Evolutionary conservation across 2,329 filamentous ascomycete species (phyloP).

Genomic region (Pyrenochaeta sp.): DNA sequence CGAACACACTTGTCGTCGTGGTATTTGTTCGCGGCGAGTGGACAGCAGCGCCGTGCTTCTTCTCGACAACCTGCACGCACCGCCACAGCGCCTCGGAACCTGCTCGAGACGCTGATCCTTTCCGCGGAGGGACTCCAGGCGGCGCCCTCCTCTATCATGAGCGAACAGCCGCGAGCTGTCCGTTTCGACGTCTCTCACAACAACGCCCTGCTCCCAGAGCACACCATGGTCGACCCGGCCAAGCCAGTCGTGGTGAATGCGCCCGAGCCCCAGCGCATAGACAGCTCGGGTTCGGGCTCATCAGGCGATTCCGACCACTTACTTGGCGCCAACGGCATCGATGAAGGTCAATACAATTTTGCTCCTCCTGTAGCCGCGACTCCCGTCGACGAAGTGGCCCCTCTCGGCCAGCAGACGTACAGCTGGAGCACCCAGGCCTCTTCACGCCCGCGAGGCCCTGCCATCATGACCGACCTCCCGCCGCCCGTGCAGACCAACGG

Average conservation of each 20-base stretch:
- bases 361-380: slow-evolving; percentile 47
- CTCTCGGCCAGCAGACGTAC: slow-evolving; percentile 34
- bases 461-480: slow-evolving; percentile 38
- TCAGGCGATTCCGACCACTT: slow-evolving; percentile 55
- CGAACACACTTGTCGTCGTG: not conserved
- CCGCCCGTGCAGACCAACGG: slow-evolving; percentile 40
- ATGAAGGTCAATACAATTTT: slow-evolving; percentile 50
- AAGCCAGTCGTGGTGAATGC: slow-evolving; percentile 44
- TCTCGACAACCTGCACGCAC: not conserved
- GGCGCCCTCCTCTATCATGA: slow-evolving; percentile 26
- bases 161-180: slow-evolving; percentile 34
- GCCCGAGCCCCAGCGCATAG: slow-evolving; percentile 23
- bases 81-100: slow-evolving; percentile 6
- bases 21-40: not conserved
- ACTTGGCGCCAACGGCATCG: slow-evolving; percentile 54
- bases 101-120: slow-evolving; percentile 18
- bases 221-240: slow-evolving; percentile 36
- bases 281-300: slow-evolving; percentile 57
- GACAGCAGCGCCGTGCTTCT: not conserved
- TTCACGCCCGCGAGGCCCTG: slow-evolving; percentile 35
- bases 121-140: slow-evolving; percentile 8
- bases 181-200: slow-evolving; percentile 36
- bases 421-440: slow-evolving; percentile 34
- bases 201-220: slow-evolving; percentile 20
- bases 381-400: slow-evolving; percentile 45